Base-by-base conservation (phyloP, 257 asterid species). In the Scutellaria galericulata region DNA sequence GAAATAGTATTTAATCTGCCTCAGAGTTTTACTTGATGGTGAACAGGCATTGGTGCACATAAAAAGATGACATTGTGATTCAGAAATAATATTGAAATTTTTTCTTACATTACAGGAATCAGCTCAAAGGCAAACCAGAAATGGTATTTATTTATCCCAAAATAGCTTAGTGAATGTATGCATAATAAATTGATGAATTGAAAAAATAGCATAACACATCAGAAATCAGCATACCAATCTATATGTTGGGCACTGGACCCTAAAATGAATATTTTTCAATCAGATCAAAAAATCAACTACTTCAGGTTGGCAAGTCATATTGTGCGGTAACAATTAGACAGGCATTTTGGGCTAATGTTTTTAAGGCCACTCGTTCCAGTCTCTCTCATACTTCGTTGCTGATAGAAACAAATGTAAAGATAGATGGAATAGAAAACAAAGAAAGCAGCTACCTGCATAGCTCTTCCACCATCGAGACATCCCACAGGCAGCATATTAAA, bases 401-500 rank as follows among this genome's bases (percentile, higher is more conserved):
- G 65, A 61, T 24, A 41, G 45, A 41, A 51, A 40, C 15, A 15
- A 68, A 56, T 15, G 13, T 35, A 60, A 61, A 7, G 6, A 42
- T 52, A 18, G 62, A 39, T n/a, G 18, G 13, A 24, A 15, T 39
- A 60, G 22, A 37, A 51, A 45, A 3, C 6, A 11, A 57, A 64
- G 53, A 72, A 70, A 75, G 68, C 45, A 67, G 78, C 41, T 75
- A 90, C 98, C 98, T 93, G 97, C 92, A 93, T 79, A 64, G 98
- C 97, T 85, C 97, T 84, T 75, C 98, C 98, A 39, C 98, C 98
- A 75, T 93, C 98, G 14, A 93, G 97, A 83, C 96, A 90, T 81
- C 98, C 98, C 74, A 90, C 86, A 27, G 98, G 98, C 15, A 90
- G 87, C 97, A 93, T 75, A 81, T 93, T 93, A 80, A 93, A 87